These are phyloP conservation scores for Agarophyton chilense DNA, from an alignment of 23 red algal species.

Conservation along the genomic window DNA sequence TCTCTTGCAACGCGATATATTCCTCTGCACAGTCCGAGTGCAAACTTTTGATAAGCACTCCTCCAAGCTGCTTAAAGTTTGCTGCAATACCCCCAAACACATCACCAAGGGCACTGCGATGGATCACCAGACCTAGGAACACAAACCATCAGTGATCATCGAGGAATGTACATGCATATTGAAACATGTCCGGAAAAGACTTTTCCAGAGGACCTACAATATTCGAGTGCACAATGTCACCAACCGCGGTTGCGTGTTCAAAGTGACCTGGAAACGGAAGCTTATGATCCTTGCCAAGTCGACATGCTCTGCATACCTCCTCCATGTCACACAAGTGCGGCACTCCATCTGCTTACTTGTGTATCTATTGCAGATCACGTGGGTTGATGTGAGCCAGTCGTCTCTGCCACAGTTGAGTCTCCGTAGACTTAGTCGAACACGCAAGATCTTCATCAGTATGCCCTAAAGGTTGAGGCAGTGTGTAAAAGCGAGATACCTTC, in stretches of 20 bases:
- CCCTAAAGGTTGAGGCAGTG: too few relatives aligned
- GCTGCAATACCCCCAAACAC: not conserved
- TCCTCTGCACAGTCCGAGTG: too few relatives aligned
- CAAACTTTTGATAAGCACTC: not conserved
- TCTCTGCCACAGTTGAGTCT: not conserved
- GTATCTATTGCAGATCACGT: not conserved
- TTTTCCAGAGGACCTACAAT: too few relatives aligned
- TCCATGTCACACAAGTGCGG: not conserved
- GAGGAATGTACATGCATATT: too few relatives aligned
- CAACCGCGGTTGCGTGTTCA: not conserved
- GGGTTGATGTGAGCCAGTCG: conserved; percentile 8
- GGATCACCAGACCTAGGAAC: not conserved
- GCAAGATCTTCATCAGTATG: too few relatives aligned
- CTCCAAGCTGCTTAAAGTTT: not conserved
- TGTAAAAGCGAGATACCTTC: too few relatives aligned
- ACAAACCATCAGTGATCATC: not conserved
- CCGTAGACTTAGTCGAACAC: too few relatives aligned
- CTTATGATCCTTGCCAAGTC: not conserved
- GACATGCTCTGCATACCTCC: not conserved
- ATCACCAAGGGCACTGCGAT: not conserved
- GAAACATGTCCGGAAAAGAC: too few relatives aligned
- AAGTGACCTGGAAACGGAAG: conserved; percentile 19
- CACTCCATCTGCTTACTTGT: too few relatives aligned
- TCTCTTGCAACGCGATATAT: not conserved
- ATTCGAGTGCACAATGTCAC: conserved; percentile 11